Evolutionary conservation across 306 rosid species (phyloP), one percentile per base, ranked within the genome.

Genomic region (Geum urbanum): DNA sequence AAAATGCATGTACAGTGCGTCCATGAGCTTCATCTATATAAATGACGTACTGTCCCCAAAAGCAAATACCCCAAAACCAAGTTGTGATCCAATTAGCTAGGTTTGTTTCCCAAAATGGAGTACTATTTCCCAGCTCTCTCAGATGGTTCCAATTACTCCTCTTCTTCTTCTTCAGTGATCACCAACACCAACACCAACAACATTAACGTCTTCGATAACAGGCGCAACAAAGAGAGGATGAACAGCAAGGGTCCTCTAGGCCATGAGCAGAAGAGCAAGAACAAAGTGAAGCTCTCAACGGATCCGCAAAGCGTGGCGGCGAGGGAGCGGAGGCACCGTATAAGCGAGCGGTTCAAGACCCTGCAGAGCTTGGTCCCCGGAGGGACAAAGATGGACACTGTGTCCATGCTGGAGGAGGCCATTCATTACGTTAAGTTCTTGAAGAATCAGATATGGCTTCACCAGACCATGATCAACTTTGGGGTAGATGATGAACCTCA

Each of bases 301-400:
- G 97, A 92, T 63, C 97, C 98, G 13, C 98, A 92, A 45, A 90
- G 98, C 72, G 91, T 92, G 64, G 98, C 98, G 0, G 98, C 98
- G 0, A 77, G 98, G 27, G 94, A 90, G 69, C 74, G 98, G 67
- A 77, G 98, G 76, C 98, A 92, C 53, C 64, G 98, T 39, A 92
- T 92, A 79, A 90, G 97, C 74, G 94, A 90, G 44, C 60, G 97
- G 71, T 92, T 92, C 82, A 92, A 92, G 91, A 88, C 85, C 77
- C 69, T 92, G 69, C 92, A 90, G 71, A 90, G 98, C 79, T 78
- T 92, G 80, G 91, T 92, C 12, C 98, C 98, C 6, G 97, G 98
- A 0, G 98, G 97, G 27, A 84, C 78, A 9, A 92, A 90, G 76
- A 76, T 92, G 94, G 98, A 92, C 82, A 92, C 96, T 0, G 98